Conservation (phyloP, 1,139 yeast genomes). For the Torulaspora pretoriensis region DNA sequence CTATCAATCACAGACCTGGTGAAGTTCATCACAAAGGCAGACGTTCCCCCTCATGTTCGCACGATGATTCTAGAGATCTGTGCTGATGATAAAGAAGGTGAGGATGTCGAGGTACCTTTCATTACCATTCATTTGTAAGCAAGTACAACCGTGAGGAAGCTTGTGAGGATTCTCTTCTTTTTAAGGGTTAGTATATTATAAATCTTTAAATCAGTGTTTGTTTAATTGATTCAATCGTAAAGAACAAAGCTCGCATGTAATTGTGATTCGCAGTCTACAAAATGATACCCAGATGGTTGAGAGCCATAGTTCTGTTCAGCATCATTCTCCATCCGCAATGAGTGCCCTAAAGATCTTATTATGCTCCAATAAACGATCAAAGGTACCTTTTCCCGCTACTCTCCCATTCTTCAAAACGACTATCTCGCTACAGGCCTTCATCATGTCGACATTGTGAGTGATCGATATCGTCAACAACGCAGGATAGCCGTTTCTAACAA, state of each 20-base stretch:
- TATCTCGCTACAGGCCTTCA: conserved; percentile 46
- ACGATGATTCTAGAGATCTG: conserved; percentile 84
- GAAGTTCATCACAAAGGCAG: conserved; percentile 78
- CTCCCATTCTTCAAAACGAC: conserved; percentile 45
- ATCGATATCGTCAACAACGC: conserved; percentile 40
- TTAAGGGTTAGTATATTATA: conserved; percentile 11
- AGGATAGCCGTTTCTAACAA: conserved; percentile 35
- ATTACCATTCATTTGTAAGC: conserved; percentile 53
- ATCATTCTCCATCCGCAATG: neutral
- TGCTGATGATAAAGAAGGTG: conserved; percentile 87
- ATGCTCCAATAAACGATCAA: conserved; percentile 24
- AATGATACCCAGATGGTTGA: neutral
- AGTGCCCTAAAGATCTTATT: conserved; percentile 1
- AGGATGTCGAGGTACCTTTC: conserved; percentile 93
- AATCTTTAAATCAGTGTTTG: neutral
- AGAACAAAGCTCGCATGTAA: conserved; percentile 4
- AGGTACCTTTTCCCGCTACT: conserved; percentile 41
- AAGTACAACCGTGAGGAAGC: neutral
- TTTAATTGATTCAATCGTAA: neutral
- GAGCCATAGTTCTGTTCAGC: neutral
- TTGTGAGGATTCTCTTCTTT: neutral
- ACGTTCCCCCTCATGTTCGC: conserved; percentile 68
- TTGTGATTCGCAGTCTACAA: no score
- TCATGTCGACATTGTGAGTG: conserved; percentile 58
- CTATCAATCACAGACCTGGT: conserved; percentile 70